These are phyloP conservation scores for Pilaira anomala DNA, from an alignment of 192 early-diverging fungal genomes.

Conservation along the genomic window DNA sequence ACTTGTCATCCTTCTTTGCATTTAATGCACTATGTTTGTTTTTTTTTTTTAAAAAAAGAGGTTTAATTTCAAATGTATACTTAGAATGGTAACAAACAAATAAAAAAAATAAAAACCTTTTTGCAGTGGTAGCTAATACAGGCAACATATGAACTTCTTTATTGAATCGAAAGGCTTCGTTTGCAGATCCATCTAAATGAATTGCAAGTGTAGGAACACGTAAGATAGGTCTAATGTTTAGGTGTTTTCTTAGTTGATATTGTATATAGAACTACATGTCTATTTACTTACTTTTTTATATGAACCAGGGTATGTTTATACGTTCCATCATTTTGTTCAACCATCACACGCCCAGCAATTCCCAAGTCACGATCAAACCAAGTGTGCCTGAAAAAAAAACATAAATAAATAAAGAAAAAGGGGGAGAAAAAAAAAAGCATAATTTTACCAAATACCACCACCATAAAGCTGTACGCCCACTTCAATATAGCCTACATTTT, in stretches of 20 bases:
- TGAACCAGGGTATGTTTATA: slow-evolving; percentile 71
- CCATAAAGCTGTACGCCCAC: slow-evolving; percentile 92
- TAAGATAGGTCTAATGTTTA: slow-evolving; percentile 69
- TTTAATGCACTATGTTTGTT: slow-evolving; percentile 37
- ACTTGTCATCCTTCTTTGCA: slow-evolving; percentile 15
- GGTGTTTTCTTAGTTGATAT: not conserved
- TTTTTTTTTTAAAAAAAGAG: too few species aligned
- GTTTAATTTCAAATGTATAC: not conserved
- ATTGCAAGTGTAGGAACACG: slow-evolving; percentile 96
- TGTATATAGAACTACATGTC: not conserved
- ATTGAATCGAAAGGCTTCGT: slow-evolving; percentile 88
- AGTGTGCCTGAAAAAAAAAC: slow-evolving; percentile 54
- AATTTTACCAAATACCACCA: slow-evolving; percentile 78
- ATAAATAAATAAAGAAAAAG: too few species aligned
- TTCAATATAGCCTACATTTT: slow-evolving; percentile 81
- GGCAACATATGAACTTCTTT: slow-evolving; percentile 91
- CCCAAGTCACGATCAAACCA: slow-evolving; percentile 99
- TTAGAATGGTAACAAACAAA: not conserved
- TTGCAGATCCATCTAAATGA: slow-evolving; percentile 82
- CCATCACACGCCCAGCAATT: slow-evolving; percentile 92
- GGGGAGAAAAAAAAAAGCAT: not conserved
- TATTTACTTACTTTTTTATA: slow-evolving; percentile 57
- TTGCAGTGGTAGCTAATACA: slow-evolving; percentile 71
- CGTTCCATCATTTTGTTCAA: slow-evolving; percentile 65
- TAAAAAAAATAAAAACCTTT: slow-evolving; percentile 42